Conservation (phyloP, 2,329 filamentous ascomycete species). For the Huntiella omanensis region DNA sequence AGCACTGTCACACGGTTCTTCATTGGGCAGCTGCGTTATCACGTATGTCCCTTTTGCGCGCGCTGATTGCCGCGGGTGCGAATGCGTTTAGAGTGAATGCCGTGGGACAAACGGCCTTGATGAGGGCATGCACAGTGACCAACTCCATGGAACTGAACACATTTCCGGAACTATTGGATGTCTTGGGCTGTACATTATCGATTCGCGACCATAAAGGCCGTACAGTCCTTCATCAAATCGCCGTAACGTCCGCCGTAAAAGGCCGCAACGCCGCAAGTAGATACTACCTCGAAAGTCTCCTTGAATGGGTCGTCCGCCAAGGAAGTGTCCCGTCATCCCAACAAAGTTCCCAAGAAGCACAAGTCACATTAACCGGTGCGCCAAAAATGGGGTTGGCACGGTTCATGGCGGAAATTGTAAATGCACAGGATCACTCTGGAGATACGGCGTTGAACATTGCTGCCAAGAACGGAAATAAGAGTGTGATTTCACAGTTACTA, state of each 20-base stretch:
- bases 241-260: constrained; percentile 87
- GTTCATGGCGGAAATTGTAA: constrained; percentile 95
- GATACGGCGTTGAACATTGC: constrained; percentile 92
- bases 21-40: constrained; percentile 94
- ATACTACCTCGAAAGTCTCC: constrained; percentile 84
- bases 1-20: constrained; percentile 71
- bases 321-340: constrained; percentile 36
- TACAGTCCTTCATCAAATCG: constrained; percentile 90
- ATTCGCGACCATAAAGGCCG: constrained; percentile 74
- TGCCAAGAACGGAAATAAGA: constrained; percentile 77
- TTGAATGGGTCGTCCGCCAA: constrained; percentile 87
- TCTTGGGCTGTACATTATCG: constrained; percentile 78
- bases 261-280: constrained; percentile 79
- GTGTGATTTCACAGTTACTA: constrained; percentile 88
- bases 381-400: constrained; percentile 71
- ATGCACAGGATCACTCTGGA: constrained; percentile 79
- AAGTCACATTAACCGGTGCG: constrained; percentile 21
- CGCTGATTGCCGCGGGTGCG: constrained; percentile 67
- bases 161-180: constrained; percentile 77
- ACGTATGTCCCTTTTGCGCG: constrained; percentile 60
- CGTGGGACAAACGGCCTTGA: constrained; percentile 77
- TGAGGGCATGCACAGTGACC: constrained; percentile 80
- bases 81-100: constrained; percentile 77
- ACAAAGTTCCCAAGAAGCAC: constrained; percentile 18
- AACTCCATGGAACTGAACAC: constrained; percentile 85